Percentiles rank a stretch among this genome's conserved stretches.
phyloP scores from a whole-genome alignment of 1,139 yeast genomes.

The Scheffersomyces titani region DNA sequence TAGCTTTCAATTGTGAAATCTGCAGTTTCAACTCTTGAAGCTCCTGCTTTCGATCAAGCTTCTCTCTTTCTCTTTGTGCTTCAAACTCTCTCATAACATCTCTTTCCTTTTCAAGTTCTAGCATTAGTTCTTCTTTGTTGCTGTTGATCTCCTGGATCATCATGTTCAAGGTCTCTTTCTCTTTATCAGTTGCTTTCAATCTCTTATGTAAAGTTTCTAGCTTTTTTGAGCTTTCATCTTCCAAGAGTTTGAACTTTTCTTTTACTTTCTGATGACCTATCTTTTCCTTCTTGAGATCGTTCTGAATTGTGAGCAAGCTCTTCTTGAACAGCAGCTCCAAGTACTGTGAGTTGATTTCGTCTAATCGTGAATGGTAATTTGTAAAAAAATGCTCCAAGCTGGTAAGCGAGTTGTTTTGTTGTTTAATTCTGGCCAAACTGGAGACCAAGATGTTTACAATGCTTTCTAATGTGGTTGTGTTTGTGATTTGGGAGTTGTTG shows the following conservation, averaged over 20 bases:
- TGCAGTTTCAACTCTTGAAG: neutral
- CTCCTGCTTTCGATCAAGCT: neutral
- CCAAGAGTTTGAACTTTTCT: constrained; percentile 19
- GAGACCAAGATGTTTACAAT: constrained; percentile 31
- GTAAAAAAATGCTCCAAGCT: constrained; percentile 32
- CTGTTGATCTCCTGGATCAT: constrained; percentile 4
- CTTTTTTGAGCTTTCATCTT: constrained; percentile 18
- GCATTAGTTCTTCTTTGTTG: neutral
- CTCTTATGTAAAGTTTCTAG: constrained; percentile 21
- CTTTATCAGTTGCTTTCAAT: constrained; percentile 4
- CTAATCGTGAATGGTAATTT: constrained; percentile 28
- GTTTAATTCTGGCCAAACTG: constrained; percentile 34
- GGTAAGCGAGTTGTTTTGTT: constrained; percentile 35
- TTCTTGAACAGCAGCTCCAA: constrained; percentile 25
- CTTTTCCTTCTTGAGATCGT: constrained; percentile 22
- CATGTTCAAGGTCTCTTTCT: constrained; percentile 9
- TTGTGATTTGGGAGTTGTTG: constrained; percentile 60
- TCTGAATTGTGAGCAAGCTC: constrained; percentile 20
- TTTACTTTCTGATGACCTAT: constrained; percentile 17
- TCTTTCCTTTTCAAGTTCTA: constrained; percentile 1
- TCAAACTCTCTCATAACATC: constrained; percentile 3
- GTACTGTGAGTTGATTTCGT: constrained; percentile 30
- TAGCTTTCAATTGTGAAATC: neutral
- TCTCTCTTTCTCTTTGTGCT: neutral
- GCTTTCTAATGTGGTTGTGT: constrained; percentile 52